Evolutionary conservation across 768 basidiomycete genomes (phyloP).

Genomic region (Tricholoma bakamatsutake): DNA sequence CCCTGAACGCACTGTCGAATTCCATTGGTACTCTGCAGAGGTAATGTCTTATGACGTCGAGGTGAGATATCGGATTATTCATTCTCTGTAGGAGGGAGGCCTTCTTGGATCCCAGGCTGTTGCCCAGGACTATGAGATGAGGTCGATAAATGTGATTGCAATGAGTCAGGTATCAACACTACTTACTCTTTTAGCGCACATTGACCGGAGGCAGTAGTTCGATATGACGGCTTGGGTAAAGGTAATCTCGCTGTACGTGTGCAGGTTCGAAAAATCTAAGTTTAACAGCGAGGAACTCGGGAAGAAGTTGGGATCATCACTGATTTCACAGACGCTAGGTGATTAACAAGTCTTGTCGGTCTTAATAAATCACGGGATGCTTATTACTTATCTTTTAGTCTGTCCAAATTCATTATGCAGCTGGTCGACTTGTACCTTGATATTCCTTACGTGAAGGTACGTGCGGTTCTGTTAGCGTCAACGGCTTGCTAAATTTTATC

Average conservation of each 20-base stretch:
- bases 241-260: slow-evolving; percentile 33
- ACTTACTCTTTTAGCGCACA: slow-evolving; percentile 7
- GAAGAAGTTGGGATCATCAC: slow-evolving; percentile 83
- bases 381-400: slow-evolving; percentile 32
- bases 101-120: slow-evolving; percentile 89
- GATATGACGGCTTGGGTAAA: slow-evolving; percentile 97
- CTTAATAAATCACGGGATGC: slow-evolving; percentile 2
- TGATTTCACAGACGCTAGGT: slow-evolving; percentile 72
- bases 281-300: slow-evolving; percentile 49
- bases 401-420: slow-evolving; percentile 76
- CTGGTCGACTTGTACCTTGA: slow-evolving; percentile 74
- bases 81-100: slow-evolving; percentile 61
- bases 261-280: slow-evolving; percentile 10
- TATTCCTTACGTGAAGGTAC: slow-evolving; percentile 70
- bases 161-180: slow-evolving; percentile 65
- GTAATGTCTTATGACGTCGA: slow-evolving; percentile 24
- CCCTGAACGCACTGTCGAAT: slow-evolving; percentile 63
- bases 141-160: slow-evolving; percentile 61
- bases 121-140: slow-evolving; percentile 64
- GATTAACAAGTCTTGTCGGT: slow-evolving; percentile 13
- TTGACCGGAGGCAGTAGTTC: slow-evolving; percentile 42
- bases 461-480: slow-evolving; percentile 7
- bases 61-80: neutral
- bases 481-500: slow-evolving; percentile 10
- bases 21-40: slow-evolving; percentile 84